A percentile compares a stretch with the other conserved stretches of the same genome.
phyloP scores from a whole-genome alignment of 495 filamentous ascomycete species.

The Thermochaetoides thermophila region DNA sequence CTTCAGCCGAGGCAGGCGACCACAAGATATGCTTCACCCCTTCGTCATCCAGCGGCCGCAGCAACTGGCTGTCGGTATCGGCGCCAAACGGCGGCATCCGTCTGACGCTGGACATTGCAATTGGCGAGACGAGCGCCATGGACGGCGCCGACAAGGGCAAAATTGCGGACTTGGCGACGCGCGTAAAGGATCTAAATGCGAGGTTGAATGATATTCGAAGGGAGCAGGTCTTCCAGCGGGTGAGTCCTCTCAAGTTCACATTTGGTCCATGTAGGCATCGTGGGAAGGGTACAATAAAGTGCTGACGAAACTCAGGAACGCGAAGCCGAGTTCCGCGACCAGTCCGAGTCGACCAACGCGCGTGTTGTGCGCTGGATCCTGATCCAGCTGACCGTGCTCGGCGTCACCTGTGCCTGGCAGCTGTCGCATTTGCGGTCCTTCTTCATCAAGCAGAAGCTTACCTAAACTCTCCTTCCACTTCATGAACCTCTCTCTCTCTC shows the following conservation, averaged over 20 bases:
- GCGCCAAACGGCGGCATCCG: slow-evolving; percentile 58
- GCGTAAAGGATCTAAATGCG: slow-evolving; percentile 78
- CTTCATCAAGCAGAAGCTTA: slow-evolving; percentile 99
- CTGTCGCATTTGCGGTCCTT: slow-evolving; percentile 86
- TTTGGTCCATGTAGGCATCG: no score
- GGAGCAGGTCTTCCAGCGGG: slow-evolving; percentile 93
- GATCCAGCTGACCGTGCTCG: slow-evolving; percentile 78
- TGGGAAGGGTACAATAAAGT: no score
- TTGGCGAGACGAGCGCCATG: slow-evolving; percentile 89
- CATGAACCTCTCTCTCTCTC: no score
- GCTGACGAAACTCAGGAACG: slow-evolving; percentile 66
- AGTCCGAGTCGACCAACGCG: slow-evolving; percentile 84
- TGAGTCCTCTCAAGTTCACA: slow-evolving; percentile 44
- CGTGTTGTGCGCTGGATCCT: slow-evolving; percentile 90
- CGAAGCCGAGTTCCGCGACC: slow-evolving; percentile 94
- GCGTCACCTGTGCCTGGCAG: slow-evolving; percentile 91
- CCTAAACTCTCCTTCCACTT: no score
- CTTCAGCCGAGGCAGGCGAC: slow-evolving; percentile 79
- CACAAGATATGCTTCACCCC: slow-evolving; percentile 91
- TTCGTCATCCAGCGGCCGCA: slow-evolving; percentile 40
- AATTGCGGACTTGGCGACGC: slow-evolving; percentile 77
- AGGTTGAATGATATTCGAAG: slow-evolving; percentile 77
- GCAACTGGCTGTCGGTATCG: slow-evolving; percentile 55
- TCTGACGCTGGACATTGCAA: slow-evolving; percentile 78
- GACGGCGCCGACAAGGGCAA: slow-evolving; percentile 90